phyloP scores from a whole-genome alignment of 2,329 filamentous ascomycete genomes.

The Capronia americana region DNA sequence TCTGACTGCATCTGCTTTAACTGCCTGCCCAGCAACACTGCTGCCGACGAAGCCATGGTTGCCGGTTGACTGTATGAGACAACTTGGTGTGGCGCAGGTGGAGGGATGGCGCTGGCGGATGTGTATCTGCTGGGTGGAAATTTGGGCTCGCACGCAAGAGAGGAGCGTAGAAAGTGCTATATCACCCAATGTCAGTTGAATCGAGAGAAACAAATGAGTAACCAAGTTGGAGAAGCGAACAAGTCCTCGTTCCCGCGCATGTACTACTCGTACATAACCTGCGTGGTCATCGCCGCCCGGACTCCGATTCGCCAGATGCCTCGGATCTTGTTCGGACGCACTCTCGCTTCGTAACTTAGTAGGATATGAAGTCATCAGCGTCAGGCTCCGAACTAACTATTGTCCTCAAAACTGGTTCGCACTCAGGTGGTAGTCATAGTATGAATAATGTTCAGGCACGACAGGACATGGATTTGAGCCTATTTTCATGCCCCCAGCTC shows the following conservation, averaged over 20 bases:
- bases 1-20: constrained; percentile 92
- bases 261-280: not conserved
- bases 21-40: constrained; percentile 78
- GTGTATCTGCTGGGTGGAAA: not conserved
- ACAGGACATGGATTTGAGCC: not conserved
- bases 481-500: not conserved
- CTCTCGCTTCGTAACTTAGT: not conserved
- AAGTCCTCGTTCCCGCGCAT: not conserved
- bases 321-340: not conserved
- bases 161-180: not conserved
- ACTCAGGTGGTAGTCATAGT: not conserved
- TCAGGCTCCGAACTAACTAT: not conserved
- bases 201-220: not conserved
- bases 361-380: not conserved
- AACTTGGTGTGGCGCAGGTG: not conserved
- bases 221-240: not conserved
- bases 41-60: constrained; percentile 61
- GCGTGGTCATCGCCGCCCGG: not conserved
- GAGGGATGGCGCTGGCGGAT: not conserved
- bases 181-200: not conserved
- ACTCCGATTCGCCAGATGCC: constrained; percentile 10
- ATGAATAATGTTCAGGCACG: no score
- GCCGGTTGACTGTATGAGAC: not conserved
- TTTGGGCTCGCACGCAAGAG: not conserved
- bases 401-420: not conserved